A percentile compares a stretch with the other conserved stretches of the same genome.
phyloP scores from a whole-genome alignment of 305 asterid species.

The Fraxinus nigra region DNA sequence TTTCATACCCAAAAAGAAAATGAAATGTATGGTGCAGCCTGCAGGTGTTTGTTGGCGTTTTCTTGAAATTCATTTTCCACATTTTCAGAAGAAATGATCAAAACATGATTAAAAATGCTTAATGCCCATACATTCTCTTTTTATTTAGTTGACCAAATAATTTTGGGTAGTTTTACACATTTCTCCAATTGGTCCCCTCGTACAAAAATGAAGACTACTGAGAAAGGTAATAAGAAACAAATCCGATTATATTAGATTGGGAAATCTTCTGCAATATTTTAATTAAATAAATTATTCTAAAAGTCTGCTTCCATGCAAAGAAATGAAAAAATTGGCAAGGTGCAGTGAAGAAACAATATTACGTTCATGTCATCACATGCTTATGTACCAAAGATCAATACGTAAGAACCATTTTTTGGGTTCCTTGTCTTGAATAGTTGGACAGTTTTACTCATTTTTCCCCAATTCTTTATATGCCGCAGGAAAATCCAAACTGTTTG shows the following conservation, averaged over 20 bases:
- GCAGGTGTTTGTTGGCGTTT: conserved; percentile 2
- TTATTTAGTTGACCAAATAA: neutral
- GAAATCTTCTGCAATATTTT: neutral
- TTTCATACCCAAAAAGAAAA: neutral
- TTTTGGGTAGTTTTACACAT: neutral
- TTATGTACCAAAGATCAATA: neutral
- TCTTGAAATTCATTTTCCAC: neutral
- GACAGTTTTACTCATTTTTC: conserved; percentile 9
- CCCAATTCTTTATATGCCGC: conserved; percentile 18
- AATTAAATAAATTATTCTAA: neutral
- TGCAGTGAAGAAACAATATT: neutral
- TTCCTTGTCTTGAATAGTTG: neutral
- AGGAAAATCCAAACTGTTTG: conserved; percentile 81
- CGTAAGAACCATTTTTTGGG: neutral
- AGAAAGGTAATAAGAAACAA: neutral
- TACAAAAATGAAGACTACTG: neutral
- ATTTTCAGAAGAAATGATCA: neutral
- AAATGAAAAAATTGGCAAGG: neutral
- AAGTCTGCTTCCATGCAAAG: neutral
- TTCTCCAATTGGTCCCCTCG: neutral
- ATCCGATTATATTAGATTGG: neutral
- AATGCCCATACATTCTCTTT: neutral
- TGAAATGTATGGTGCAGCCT: neutral
- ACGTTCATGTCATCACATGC: neutral
- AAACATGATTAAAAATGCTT: neutral